Conservation (phyloP, 208 protist genomes). For the Naegleria gruberi region DNA sequence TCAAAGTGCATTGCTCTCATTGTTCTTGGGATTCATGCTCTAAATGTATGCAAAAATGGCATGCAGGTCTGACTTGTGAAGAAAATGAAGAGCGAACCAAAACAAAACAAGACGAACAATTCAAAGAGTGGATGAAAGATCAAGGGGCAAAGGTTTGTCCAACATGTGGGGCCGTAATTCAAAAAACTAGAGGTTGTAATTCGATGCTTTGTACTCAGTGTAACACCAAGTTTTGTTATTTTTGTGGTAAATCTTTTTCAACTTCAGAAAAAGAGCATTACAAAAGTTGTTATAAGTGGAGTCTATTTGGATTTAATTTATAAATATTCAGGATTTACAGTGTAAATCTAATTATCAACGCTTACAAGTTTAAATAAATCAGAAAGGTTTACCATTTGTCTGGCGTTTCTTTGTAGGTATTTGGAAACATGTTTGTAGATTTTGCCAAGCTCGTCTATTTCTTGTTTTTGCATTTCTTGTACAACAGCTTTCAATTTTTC, state of each 20-base stretch:
- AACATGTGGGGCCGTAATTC: neutral
- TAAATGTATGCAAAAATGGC: neutral
- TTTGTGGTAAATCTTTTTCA: neutral
- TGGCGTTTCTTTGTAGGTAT: no score
- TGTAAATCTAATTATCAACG: no score
- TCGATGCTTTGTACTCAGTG: neutral
- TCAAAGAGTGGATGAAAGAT: neutral
- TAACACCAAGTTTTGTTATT: neutral
- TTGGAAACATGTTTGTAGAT: no score
- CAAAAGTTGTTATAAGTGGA: neutral
- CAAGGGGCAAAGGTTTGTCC: neutral
- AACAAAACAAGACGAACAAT: conserved; percentile 2
- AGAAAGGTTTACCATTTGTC: no score
- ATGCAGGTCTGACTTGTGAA: neutral
- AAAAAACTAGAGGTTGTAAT: conserved; percentile 13
- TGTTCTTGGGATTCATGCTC: neutral
- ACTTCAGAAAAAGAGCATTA: neutral
- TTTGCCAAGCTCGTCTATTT: no score
- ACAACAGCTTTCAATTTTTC: no score
- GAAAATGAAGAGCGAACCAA: neutral
- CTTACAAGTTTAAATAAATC: no score
- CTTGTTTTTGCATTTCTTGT: no score
- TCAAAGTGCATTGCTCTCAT: neutral
- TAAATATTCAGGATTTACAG: no score
- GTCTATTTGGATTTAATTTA: conserved; percentile 1